Conservation (phyloP, 2,329 filamentous ascomycete species). For the Karstenula rhodostoma region DNA sequence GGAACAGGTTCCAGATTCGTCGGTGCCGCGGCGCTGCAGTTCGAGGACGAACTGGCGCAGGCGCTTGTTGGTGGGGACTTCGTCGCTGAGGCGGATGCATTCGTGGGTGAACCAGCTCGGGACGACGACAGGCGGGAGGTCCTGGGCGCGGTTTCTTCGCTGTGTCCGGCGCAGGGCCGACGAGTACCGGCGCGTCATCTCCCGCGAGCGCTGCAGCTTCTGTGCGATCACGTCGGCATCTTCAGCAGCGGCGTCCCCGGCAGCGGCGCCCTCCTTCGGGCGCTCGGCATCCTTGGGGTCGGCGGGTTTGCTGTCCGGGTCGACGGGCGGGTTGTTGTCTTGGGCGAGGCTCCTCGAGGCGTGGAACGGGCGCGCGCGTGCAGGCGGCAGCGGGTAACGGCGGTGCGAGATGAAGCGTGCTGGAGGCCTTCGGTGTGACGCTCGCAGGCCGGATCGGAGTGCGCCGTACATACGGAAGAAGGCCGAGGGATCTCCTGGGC, state of each 20-base stretch:
- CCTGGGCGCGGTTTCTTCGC: conserved; percentile 41
- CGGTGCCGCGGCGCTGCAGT: conserved; percentile 33
- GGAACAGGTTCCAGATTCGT: conserved; percentile 25
- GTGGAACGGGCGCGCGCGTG: conserved; percentile 44
- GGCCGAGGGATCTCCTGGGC: conserved; percentile 8
- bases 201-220: conserved; percentile 46
- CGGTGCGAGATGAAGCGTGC: conserved; percentile 48
- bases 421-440: conserved; percentile 48
- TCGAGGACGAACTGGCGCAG: conserved; percentile 31
- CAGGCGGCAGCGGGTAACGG: conserved; percentile 39
- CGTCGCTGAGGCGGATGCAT: conserved; percentile 57
- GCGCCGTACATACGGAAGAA: conserved; percentile 51
- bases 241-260: conserved; percentile 35
- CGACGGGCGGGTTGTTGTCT: conserved; percentile 38
- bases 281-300: conserved; percentile 32
- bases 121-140: conserved; percentile 55
- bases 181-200: conserved; percentile 44
- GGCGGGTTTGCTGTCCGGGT: conserved; percentile 37
- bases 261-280: conserved; percentile 31
- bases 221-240: conserved; percentile 46
- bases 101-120: conserved; percentile 65
- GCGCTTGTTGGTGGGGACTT: conserved; percentile 25
- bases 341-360: conserved; percentile 39
- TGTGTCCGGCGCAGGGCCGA: conserved; percentile 46
- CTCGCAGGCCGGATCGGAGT: conserved; percentile 52